phyloP scores from a whole-genome alignment of 805 yeast genomes.

The Cyberlindnera amylophila region DNA sequence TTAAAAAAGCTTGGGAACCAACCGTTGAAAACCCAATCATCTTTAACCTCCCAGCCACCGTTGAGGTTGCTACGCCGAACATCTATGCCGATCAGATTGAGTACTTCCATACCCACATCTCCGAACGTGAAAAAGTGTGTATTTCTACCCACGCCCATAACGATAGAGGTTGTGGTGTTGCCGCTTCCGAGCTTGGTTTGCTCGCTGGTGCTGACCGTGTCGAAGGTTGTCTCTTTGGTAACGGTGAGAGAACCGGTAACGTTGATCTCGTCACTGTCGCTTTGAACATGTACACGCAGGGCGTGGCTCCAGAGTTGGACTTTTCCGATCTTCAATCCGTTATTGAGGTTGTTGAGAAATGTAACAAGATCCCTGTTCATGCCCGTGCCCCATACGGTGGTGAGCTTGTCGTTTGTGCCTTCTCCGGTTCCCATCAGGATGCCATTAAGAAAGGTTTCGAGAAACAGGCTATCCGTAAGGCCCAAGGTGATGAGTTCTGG shows the following conservation, averaged over 20 bases:
- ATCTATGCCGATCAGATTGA: constrained; percentile 79
- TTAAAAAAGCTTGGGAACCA: constrained; percentile 76
- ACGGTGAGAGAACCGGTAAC: constrained; percentile 84
- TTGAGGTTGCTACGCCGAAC: constrained; percentile 73
- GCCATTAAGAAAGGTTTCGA: constrained; percentile 66
- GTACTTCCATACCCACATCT: constrained; percentile 62
- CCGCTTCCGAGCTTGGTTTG: constrained; percentile 73
- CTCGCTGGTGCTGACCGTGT: constrained; percentile 86
- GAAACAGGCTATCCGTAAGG: constrained; percentile 47
- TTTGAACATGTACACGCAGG: constrained; percentile 73
- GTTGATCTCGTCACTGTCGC: constrained; percentile 76
- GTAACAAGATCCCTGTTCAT: constrained; percentile 72
- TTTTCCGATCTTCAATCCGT: constrained; percentile 64
- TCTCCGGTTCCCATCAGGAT: constrained; percentile 71
- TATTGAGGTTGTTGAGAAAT: constrained; percentile 67
- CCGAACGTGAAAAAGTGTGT: constrained; percentile 67
- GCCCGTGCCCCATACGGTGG: constrained; percentile 82
- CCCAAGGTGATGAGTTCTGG: constrained; percentile 53
- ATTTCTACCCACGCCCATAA: constrained; percentile 75
- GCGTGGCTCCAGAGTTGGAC: constrained; percentile 67
- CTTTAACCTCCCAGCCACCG: constrained; percentile 79
- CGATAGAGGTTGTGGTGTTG: constrained; percentile 82
- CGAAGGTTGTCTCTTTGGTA: constrained; percentile 79
- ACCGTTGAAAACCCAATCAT: constrained; percentile 69
- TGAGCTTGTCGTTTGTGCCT: constrained; percentile 73